These are phyloP conservation scores for Tulasnella sp. DNA, from an alignment of 768 basidiomycete species.

Conservation along the genomic window DNA sequence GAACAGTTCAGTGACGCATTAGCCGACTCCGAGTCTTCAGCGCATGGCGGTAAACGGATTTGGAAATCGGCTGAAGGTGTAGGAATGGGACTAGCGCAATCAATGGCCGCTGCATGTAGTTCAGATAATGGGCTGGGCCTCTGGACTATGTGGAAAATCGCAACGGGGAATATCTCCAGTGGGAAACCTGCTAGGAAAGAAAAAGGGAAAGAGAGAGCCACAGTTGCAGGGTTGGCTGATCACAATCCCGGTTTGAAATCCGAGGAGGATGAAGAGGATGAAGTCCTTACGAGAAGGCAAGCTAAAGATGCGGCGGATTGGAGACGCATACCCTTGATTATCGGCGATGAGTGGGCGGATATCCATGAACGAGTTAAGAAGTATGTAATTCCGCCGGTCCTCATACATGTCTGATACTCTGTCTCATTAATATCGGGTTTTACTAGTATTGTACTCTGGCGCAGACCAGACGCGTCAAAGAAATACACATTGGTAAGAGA, in stretches of 20 bases:
- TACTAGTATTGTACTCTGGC: conserved; percentile 54
- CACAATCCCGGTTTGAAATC: conserved; percentile 20
- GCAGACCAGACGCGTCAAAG: conserved; percentile 38
- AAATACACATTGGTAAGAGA: conserved; percentile 37
- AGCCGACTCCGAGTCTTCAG: conserved; percentile 30
- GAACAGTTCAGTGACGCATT: conserved; percentile 41
- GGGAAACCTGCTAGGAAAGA: too few relatives aligned
- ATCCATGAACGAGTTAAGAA: conserved; percentile 52
- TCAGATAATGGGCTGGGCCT: conserved; percentile 41
- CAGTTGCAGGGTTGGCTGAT: conserved; percentile 20
- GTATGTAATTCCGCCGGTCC: conserved; percentile 27
- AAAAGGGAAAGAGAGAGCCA: conserved; percentile 29
- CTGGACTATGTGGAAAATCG: conserved; percentile 39
- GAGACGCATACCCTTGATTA: conserved; percentile 30
- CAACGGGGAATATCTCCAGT: conserved; percentile 28
- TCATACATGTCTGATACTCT: not conserved
- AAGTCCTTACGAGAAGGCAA: conserved; percentile 15
- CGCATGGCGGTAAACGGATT: not conserved
- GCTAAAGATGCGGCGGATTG: conserved; percentile 35
- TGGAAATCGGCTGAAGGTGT: too few relatives aligned
- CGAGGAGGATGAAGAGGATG: conserved; percentile 26
- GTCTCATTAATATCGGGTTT: conserved; percentile 1
- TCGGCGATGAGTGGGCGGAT: conserved; percentile 36
- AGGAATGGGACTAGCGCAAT: too few relatives aligned
- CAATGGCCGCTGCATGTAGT: too few relatives aligned